phyloP scores from a whole-genome alignment of 2,329 filamentous ascomycete genomes.

The Apiospora saccharicola region DNA sequence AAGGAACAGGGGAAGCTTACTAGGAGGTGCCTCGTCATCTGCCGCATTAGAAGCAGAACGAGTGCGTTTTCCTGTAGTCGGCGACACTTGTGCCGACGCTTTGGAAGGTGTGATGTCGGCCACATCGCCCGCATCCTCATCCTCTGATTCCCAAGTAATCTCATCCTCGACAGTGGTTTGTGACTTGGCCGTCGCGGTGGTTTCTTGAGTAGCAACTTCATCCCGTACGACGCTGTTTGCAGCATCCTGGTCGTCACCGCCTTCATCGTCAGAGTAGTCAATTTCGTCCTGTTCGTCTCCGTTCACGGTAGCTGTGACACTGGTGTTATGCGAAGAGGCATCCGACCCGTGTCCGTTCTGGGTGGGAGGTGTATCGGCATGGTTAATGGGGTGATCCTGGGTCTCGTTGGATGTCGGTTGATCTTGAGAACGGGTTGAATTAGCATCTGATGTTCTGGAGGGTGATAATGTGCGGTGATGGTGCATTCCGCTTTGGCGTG shows the following conservation, averaged over 20 bases:
- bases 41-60: conserved; percentile 38
- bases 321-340: conserved; percentile 45
- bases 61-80: conserved; percentile 40
- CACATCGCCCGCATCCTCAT: conserved; percentile 37
- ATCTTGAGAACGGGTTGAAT: conserved; percentile 21
- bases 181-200: conserved; percentile 31
- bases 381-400: neutral
- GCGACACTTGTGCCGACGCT: conserved; percentile 45
- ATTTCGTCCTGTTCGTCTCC: conserved; percentile 44
- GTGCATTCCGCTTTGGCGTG: neutral
- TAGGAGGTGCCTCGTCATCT: conserved; percentile 39
- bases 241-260: conserved; percentile 33
- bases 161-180: conserved; percentile 39
- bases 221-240: conserved; percentile 25
- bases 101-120: conserved; percentile 31
- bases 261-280: conserved; percentile 46
- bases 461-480: neutral
- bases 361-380: neutral
- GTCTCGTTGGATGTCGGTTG: neutral
- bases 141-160: conserved; percentile 46
- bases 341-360: conserved; percentile 36
- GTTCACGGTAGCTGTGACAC: conserved; percentile 44
- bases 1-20: conserved; percentile 33
- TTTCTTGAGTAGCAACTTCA: conserved; percentile 25
- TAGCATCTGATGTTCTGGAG: neutral